Percentiles rank a stretch among this genome's conserved stretches.
phyloP scores from a whole-genome alignment of 225 moss, liverwort and hornwort species.

The Straminergon stramineum region DNA sequence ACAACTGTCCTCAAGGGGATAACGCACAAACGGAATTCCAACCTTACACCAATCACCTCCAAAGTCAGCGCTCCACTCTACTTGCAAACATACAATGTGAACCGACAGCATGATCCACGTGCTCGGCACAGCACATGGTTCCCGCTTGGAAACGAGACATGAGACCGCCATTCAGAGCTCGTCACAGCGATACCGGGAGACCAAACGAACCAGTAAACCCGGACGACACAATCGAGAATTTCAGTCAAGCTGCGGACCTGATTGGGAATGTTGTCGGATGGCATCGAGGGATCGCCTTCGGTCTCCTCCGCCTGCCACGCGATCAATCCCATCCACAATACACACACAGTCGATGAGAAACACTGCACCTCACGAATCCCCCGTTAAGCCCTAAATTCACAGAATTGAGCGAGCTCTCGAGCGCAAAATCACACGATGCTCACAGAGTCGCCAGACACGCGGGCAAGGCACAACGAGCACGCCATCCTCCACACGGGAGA shows the following conservation, averaged over 20 bases:
- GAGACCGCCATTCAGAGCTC: background rate
- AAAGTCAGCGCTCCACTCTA: background rate
- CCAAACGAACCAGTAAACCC: background rate
- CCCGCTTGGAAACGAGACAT: background rate
- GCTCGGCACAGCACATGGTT: background rate
- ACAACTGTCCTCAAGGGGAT: background rate
- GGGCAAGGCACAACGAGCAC: background rate
- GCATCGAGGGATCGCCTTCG: slow-evolving; percentile 55
- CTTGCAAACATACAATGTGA: background rate
- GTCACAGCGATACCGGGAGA: background rate
- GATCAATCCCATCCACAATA: slow-evolving; percentile 8
- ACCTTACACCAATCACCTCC: background rate
- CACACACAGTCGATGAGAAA: slow-evolving; percentile 6
- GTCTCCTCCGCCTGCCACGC: slow-evolving; percentile 38
- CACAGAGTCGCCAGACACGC: background rate
- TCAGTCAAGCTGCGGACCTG: slow-evolving; percentile 23
- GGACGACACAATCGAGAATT: background rate
- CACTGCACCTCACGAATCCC: background rate
- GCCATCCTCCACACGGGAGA: background rate
- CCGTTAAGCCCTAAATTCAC: slow-evolving; percentile 19
- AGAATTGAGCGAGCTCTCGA: background rate
- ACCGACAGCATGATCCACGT: background rate
- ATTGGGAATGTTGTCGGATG: slow-evolving; percentile 42
- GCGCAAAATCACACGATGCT: background rate
- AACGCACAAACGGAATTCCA: background rate